Base-by-base conservation (phyloP, 352 stramenopile genomes). In the Phytopythium litorale region DNA sequence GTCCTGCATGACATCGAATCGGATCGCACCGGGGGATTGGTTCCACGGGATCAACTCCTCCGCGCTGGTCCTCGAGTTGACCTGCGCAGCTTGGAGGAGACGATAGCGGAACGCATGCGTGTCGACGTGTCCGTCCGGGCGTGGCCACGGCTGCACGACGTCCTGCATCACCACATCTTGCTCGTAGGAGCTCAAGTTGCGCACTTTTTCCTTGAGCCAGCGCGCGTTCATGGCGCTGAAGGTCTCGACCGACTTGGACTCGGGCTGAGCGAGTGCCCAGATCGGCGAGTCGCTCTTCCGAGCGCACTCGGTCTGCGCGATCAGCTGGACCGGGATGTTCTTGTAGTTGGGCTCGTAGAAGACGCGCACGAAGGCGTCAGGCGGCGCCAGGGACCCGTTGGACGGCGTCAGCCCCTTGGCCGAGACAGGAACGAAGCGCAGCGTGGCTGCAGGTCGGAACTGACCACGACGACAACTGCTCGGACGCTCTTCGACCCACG, bases 341-440 rank as follows among this genome's bases (percentile, higher is more conserved):
- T 79, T 79, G 63, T 66, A 79, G 37, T 76, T 70, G 6, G 71
- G 68, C 62, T 79, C 71, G 46, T 79, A 79, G 40, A 62, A 73
- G 15, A 79, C 55, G 11, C 65, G 64, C 11, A 79, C 71, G 23
- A 67, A 75, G 18, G 68, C 58, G 28, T 74, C 68, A 7, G 63
- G 56, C 35, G 28, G 43, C 15, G 43, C 38, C 7, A 11, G 12
- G 43, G 37, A 63, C 0, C 32, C 45, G 32, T 62, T 45, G 49
- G 37, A 32, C 25, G 37, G 25, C 38, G 9, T 68, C 46, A 61
- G 15, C 0, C 33, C 37, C 30, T 33, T 59, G 21, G 37, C 62
- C 7, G 8, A 57, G 38, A 72, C 45, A n/a, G 71, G 71, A 15
- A 72, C 65, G 18, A 79, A n/a, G 4, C 68, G 68, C n/a, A 79